These are phyloP conservation scores for Phytophthora vignae DNA, from an alignment of 352 stramenopile genomes.

Conservation along the genomic window DNA sequence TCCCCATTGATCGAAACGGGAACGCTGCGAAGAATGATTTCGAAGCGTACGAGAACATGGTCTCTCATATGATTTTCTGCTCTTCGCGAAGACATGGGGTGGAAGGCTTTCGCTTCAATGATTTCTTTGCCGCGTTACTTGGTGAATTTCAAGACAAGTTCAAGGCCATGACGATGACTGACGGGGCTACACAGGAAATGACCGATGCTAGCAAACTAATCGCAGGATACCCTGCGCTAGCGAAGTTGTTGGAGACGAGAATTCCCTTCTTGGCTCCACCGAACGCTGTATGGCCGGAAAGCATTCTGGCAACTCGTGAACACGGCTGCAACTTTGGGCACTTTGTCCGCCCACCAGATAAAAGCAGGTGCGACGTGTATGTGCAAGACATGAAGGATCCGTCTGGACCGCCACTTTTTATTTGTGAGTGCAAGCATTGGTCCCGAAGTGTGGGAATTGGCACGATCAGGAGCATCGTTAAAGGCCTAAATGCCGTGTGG, in stretches of 20 bases:
- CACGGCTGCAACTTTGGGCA: not conserved
- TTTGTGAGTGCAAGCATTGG: not conserved
- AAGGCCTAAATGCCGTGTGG: not conserved
- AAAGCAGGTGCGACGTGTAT: not conserved
- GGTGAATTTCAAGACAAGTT: not conserved
- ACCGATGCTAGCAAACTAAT: not conserved
- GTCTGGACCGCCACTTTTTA: not conserved
- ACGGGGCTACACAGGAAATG: not conserved
- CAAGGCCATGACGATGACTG: not conserved
- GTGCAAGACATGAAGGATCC: not conserved
- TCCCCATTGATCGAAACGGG: not conserved
- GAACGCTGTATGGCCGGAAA: not conserved
- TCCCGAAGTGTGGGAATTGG: not conserved
- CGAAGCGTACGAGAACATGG: constrained; percentile 5
- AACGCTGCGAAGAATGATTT: not conserved
- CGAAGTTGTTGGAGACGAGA: not conserved
- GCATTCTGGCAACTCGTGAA: not conserved
- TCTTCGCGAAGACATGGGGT: constrained; percentile 6
- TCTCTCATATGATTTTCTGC: constrained; percentile 9
- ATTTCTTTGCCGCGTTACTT: constrained; percentile 5
- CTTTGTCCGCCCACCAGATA: not conserved
- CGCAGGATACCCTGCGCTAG: not conserved
- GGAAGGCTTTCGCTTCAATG: not conserved
- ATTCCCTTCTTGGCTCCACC: constrained; percentile 1
- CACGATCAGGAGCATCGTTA: not conserved